Evolutionary conservation across 257 asterid species (phyloP), one percentile per base, ranked within the genome.

Genomic region (Capsicum rhomboideum): DNA sequence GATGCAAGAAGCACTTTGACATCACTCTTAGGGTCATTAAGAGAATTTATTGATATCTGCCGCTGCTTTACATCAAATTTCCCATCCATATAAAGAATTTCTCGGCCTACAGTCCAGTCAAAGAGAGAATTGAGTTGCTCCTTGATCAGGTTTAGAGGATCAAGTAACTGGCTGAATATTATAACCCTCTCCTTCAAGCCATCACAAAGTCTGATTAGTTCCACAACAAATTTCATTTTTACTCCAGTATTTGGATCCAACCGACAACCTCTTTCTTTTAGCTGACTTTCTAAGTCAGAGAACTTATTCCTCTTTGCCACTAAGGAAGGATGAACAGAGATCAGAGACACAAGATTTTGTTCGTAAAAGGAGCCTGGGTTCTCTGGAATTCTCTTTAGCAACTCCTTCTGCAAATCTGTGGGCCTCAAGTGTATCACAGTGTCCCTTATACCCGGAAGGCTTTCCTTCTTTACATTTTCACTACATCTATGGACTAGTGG

Each of bases 1-100:
- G 99, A 94, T 0, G 99, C 99, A 12, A 96, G 85, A 56, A 96
- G 85, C 56, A 94, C 98, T 85, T 88, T 92, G 0, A 87, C 94
- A 17, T 85, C 63, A 8, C 95, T 84, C 0, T 44, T 11, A 26
- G 84, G 88, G 23, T 91, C 88, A 80, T 96, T 96, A 83, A 94
- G 88, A 20, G 84, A 78, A 28, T 74, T 69, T 13, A 94, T 93
- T 31, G 85, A 83, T 11, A 77, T 6, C 49, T 96, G 96, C 3
- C 99, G 89, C 26, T 84, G 83, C 68, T 84, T 89, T 23, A 50
- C 84, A 11, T 79, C 75, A 6, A 78, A 78, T 1, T 83, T 79
- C 0, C 97, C 98, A 14, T 89, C 91, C 90, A 93, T 91, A 86
- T 88, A 88, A 26, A 94, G 86, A 21, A 96, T 82, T 78, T 94